Conservation (phyloP, 805 yeast genomes). For the Cyberlindnera maclurae region DNA sequence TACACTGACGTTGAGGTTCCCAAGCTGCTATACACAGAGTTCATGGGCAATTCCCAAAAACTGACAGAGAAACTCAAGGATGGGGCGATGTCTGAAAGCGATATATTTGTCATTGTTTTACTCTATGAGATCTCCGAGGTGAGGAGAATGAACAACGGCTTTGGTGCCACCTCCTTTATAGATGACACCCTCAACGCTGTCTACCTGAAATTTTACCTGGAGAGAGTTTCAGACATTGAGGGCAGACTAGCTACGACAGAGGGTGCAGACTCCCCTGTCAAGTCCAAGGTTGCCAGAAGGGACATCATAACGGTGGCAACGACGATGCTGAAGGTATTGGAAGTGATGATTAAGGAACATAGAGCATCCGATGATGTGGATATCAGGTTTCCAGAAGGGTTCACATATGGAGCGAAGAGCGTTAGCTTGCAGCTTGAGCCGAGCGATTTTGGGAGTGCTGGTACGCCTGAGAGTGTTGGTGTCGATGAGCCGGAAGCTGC, state of each 20-base stretch:
- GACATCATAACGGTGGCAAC: conserved; percentile 35
- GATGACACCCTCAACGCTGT: conserved; percentile 67
- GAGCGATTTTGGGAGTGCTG: too few relatives aligned
- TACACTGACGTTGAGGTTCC: conserved; percentile 48
- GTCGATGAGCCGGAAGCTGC: too few relatives aligned
- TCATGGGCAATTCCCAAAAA: conserved; percentile 32
- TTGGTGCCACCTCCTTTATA: conserved; percentile 66
- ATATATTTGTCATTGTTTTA: conserved; percentile 34
- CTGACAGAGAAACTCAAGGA: conserved; percentile 21
- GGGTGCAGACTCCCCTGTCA: conserved; percentile 20
- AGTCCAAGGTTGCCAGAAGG: conserved; percentile 39
- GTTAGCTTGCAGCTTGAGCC: too few relatives aligned
- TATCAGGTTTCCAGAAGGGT: conserved; percentile 2
- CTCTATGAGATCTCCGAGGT: conserved; percentile 50
- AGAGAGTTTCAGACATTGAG: conserved; percentile 1
- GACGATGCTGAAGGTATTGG: conserved; percentile 12
- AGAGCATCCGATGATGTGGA: conserved; percentile 9
- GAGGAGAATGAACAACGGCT: conserved; percentile 70
- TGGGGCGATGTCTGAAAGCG: conserved; percentile 31
- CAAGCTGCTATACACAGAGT: conserved; percentile 36
- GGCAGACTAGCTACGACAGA: background rate
- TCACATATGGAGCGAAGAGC: too few relatives aligned
- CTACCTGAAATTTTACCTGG: conserved; percentile 42
- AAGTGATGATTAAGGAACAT: conserved; percentile 8
- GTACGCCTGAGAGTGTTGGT: too few relatives aligned